Conservation (phyloP, 208 protist species). For the Crithidia acanthocephali region DNA sequence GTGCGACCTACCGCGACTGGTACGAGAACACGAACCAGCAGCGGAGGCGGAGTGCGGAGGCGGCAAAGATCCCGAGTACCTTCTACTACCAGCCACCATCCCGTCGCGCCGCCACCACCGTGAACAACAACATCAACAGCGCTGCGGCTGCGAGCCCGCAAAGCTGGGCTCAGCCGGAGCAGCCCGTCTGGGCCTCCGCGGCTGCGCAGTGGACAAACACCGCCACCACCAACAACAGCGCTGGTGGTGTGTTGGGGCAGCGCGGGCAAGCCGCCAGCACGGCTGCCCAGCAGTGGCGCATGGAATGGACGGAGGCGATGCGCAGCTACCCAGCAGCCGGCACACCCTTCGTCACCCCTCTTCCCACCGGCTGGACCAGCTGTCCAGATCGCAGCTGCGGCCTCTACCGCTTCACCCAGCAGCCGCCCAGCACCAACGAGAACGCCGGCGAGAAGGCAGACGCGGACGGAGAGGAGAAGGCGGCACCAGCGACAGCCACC, state of each 20-base stretch:
- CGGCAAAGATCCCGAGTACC: slow-evolving; percentile 14
- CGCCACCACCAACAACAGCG: background rate
- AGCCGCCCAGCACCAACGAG: background rate
- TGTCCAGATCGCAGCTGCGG: slow-evolving; percentile 59
- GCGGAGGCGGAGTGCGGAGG: slow-evolving; percentile 20
- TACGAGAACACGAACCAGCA: slow-evolving; percentile 23
- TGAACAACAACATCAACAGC: background rate
- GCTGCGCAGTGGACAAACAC: slow-evolving; percentile 4
- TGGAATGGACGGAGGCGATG: slow-evolving; percentile 67
- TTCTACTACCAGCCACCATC: slow-evolving; percentile 34
- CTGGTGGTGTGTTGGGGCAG: slow-evolving; percentile 1
- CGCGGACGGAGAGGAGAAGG: background rate
- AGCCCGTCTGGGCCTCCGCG: slow-evolving; percentile 1
- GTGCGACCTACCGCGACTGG: slow-evolving; percentile 23
- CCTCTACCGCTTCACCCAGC: slow-evolving; percentile 75
- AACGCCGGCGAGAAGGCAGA: background rate
- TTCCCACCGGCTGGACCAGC: slow-evolving; percentile 70
- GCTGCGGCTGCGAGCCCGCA: background rate
- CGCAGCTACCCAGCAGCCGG: slow-evolving; percentile 59
- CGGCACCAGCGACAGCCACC: background rate
- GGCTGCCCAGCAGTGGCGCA: slow-evolving; percentile 44
- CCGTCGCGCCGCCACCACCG: slow-evolving; percentile 11
- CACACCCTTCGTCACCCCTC: slow-evolving; percentile 43
- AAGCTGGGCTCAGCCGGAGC: slow-evolving; percentile 7
- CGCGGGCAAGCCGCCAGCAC: slow-evolving; percentile 1